A percentile compares a stretch with the other conserved stretches of the same genome.
phyloP scores from a whole-genome alignment of 179 eudicot species.

The Corrigiola litoralis region DNA sequence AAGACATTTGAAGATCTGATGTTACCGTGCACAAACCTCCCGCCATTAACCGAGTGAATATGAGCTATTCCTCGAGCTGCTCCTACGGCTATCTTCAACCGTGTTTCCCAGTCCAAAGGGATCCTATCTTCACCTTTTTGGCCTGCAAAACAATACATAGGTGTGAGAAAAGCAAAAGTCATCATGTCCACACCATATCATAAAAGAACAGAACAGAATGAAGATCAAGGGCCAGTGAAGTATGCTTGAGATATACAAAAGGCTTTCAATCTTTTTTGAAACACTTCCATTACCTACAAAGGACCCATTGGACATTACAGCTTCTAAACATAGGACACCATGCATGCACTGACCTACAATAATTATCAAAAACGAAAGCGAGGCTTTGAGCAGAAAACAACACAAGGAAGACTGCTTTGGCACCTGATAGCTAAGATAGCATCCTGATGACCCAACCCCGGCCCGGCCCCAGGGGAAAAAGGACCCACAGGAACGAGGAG shows the following conservation, averaged over 20 bases:
- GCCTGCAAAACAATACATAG: conserved; percentile 28
- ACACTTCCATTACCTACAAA: neutral
- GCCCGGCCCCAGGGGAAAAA: neutral
- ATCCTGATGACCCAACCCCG: neutral
- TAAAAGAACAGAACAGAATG: neutral
- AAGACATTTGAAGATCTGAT: conserved; percentile 68
- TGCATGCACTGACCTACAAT: neutral
- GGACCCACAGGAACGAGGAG: neutral
- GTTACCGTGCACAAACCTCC: conserved; percentile 73
- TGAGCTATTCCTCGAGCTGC: conserved; percentile 65
- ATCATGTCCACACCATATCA: neutral
- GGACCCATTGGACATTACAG: too few species aligned
- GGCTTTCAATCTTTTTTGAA: neutral
- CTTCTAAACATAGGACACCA: too few species aligned
- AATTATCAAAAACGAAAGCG: neutral
- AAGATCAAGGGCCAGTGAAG: neutral
- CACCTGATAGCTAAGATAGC: too few species aligned
- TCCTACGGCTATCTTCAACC: conserved; percentile 43
- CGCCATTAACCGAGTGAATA: conserved; percentile 44
- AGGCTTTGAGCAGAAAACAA: neutral
- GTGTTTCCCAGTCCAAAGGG: conserved; percentile 56
- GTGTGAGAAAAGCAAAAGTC: neutral
- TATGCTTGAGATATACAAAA: neutral
- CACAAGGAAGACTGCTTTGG: too few species aligned
- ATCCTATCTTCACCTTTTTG: conserved; percentile 49